phyloP scores from a whole-genome alignment of 2,329 filamentous ascomycete genomes.

The Cercospora janseana region DNA sequence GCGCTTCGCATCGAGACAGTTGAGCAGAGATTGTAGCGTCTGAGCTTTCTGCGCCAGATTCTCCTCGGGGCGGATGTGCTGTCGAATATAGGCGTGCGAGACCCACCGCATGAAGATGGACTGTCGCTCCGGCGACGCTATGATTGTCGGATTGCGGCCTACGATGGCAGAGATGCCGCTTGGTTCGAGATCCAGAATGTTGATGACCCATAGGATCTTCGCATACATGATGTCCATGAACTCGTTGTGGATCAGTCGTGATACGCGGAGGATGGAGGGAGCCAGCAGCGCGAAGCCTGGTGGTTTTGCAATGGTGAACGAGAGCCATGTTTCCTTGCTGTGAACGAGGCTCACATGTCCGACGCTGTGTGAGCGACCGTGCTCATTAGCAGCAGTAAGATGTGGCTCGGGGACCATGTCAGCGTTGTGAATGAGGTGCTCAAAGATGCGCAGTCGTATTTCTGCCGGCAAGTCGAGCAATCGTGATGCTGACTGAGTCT shows the following conservation, averaged over 20 bases:
- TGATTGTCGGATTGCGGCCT: no score
- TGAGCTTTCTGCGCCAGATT: conserved; percentile 17
- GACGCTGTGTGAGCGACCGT: conserved; percentile 10
- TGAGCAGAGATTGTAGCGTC: conserved; percentile 9
- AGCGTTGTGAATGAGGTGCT: conserved; percentile 7
- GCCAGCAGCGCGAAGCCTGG: conserved; percentile 10
- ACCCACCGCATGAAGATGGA: conserved; percentile 18
- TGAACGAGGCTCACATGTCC: conserved; percentile 12
- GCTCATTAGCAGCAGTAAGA: conserved; percentile 6
- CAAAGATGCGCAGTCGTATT: conserved; percentile 13
- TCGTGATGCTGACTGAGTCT: background rate
- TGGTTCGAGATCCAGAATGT: conserved; percentile 10
- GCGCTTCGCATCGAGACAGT: conserved; percentile 14
- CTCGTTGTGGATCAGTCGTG: conserved; percentile 16
- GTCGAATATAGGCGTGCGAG: conserved; percentile 16
- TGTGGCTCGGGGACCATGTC: conserved; percentile 1
- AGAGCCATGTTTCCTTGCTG: conserved; percentile 12
- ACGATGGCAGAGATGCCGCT: no score
- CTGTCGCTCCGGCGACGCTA: background rate
- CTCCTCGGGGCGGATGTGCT: conserved; percentile 19
- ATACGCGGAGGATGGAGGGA: conserved; percentile 16
- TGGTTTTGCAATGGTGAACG: conserved; percentile 16
- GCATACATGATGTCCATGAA: conserved; percentile 15
- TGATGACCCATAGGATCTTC: conserved; percentile 20
- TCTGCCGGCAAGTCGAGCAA: conserved; percentile 14